These are phyloP conservation scores for Rhododendron kiyosumense DNA, from an alignment of 148 eudicot species.

Conservation along the genomic window DNA sequence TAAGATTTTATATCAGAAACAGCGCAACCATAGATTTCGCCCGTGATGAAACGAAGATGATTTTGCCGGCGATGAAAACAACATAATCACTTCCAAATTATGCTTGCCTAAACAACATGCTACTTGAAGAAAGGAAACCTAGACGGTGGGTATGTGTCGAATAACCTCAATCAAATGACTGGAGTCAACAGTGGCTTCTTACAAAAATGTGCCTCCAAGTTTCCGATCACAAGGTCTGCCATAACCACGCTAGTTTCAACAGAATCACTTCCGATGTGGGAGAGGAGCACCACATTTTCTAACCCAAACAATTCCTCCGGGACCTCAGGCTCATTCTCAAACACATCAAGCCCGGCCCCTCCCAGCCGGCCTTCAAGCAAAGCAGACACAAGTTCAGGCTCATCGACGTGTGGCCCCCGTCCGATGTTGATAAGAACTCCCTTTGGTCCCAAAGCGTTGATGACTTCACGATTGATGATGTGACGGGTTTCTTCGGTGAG, in stretches of 20 bases:
- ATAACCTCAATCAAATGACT: constrained; percentile 32
- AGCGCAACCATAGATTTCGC: neutral
- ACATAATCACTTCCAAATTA: neutral
- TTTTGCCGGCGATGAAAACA: neutral
- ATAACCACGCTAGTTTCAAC: constrained; percentile 64
- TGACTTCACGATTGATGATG: constrained; percentile 60
- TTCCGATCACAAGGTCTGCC: constrained; percentile 70
- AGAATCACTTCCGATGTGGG: constrained; percentile 70
- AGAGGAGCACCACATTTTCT: constrained; percentile 62
- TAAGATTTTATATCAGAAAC: neutral
- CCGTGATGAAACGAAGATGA: no score
- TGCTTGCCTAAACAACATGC: neutral
- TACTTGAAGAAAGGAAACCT: neutral
- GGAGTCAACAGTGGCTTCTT: constrained; percentile 60
- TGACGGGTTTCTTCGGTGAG: constrained; percentile 60
- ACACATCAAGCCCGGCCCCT: constrained; percentile 92
- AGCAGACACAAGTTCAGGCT: constrained; percentile 72
- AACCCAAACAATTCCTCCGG: constrained; percentile 57
- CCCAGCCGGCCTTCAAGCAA: constrained; percentile 68
- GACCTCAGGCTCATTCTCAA: constrained; percentile 72
- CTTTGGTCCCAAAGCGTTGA: constrained; percentile 65
- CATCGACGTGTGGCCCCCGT: constrained; percentile 74
- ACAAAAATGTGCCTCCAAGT: constrained; percentile 61
- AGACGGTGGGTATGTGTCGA: neutral
- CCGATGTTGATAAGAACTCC: constrained; percentile 78